These are phyloP conservation scores for Pisolithus sp. DNA, from an alignment of 768 basidiomycete genomes.

Conservation along the genomic window DNA sequence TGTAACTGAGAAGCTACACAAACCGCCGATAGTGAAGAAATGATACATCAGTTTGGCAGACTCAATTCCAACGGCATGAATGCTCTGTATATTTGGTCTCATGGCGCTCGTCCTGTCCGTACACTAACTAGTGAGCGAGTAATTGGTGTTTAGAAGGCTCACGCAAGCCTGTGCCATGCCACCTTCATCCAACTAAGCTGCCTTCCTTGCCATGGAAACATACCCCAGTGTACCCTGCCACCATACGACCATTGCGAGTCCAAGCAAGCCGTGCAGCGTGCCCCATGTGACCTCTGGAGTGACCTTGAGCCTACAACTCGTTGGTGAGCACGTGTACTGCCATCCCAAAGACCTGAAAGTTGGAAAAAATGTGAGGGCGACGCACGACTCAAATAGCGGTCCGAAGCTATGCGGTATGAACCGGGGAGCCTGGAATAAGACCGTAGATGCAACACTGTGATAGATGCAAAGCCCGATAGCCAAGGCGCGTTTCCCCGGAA, in stretches of 20 bases:
- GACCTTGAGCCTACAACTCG: constrained; percentile 41
- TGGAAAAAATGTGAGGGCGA: constrained; percentile 9
- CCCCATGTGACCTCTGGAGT: constrained; percentile 77
- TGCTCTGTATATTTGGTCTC: no score
- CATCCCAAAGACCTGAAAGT: neutral
- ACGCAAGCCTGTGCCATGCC: neutral
- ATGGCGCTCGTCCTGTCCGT: no score
- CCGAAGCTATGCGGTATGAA: constrained; percentile 77
- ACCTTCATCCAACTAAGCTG: neutral
- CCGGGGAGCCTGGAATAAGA: constrained; percentile 69
- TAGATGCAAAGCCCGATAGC: constrained; percentile 74
- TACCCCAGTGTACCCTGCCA: constrained; percentile 71
- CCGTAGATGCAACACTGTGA: constrained; percentile 65
- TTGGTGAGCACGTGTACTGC: neutral
- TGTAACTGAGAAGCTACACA: neutral
- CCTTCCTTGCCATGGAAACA: constrained; percentile 33
- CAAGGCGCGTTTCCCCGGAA: constrained; percentile 80
- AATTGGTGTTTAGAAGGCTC: no score
- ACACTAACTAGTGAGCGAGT: no score
- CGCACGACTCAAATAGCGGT: constrained; percentile 51
- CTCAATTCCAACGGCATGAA: neutral
- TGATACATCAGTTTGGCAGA: neutral
- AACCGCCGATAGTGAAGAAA: neutral
- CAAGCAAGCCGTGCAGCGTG: constrained; percentile 60
- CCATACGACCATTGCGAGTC: constrained; percentile 70